Conservation (phyloP, 208 protist species). For the Acanthamoeba polyphaga region DNA sequence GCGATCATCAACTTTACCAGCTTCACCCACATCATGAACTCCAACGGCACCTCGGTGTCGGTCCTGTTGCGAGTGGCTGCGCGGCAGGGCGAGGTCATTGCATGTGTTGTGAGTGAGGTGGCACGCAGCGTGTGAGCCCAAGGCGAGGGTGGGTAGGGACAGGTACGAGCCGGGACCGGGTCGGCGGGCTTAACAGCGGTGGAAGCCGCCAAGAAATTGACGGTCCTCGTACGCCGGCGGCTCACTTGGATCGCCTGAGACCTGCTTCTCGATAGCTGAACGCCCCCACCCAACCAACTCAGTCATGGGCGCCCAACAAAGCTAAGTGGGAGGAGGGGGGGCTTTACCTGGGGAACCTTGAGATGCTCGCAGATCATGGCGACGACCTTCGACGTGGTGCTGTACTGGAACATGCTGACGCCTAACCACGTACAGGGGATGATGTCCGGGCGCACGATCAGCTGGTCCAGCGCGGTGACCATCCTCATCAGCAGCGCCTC, state of each 20-base stretch:
- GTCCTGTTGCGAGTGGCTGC: background rate
- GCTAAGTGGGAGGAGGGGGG: too few species aligned
- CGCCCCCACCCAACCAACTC: too few species aligned
- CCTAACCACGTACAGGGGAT: conserved; percentile 78
- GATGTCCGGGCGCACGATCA: conserved; percentile 12
- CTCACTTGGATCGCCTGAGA: background rate
- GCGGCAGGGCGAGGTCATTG: too few species aligned
- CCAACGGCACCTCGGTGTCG: background rate
- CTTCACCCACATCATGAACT: conserved; percentile 47
- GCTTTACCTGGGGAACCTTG: background rate
- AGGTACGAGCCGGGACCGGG: too few species aligned
- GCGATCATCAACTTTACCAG: conserved; percentile 78
- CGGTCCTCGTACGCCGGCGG: background rate
- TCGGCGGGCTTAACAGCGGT: too few species aligned
- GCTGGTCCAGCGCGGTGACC: conserved; percentile 12
- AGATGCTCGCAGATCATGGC: background rate
- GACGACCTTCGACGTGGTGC: conserved; percentile 71
- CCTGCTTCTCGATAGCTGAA: too few species aligned
- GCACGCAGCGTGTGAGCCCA: too few species aligned
- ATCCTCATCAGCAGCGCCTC: conserved; percentile 17
- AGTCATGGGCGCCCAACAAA: too few species aligned
- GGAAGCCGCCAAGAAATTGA: background rate
- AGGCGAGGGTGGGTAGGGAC: too few species aligned
- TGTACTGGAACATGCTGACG: conserved; percentile 80
- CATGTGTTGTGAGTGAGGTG: background rate